A percentile compares a stretch with the other conserved stretches of the same genome.
Evolutionary conservation across 1,284 basidiomycete species (phyloP).

Genomic region (Termitomyces sp.): DNA sequence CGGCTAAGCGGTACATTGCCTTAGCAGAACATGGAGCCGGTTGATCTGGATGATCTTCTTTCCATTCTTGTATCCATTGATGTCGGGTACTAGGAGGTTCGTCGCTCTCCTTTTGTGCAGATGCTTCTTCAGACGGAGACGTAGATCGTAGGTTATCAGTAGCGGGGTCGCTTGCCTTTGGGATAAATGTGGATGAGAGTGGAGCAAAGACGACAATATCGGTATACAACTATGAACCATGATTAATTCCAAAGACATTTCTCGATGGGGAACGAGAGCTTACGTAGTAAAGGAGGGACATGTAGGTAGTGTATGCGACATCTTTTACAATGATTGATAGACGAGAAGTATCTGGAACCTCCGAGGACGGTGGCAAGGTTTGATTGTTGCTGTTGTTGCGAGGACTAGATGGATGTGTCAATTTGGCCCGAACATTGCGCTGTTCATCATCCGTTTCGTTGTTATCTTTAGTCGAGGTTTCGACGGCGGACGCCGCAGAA

Average conservation of each 20-base stretch:
- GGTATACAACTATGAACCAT: slow-evolving; percentile 67
- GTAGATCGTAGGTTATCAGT: slow-evolving; percentile 22
- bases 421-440: slow-evolving; percentile 21
- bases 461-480: slow-evolving; percentile 20
- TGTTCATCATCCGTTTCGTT: slow-evolving; percentile 19
- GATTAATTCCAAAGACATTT: neutral
- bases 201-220: slow-evolving; percentile 83
- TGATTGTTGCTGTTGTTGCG: slow-evolving; percentile 11
- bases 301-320: slow-evolving; percentile 79
- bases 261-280: slow-evolving; percentile 19
- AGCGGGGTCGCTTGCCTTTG: slow-evolving; percentile 19
- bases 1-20: slow-evolving; percentile 83
- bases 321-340: slow-evolving; percentile 67
- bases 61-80: slow-evolving; percentile 68
- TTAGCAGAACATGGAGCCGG: slow-evolving; percentile 84
- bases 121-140: slow-evolving; percentile 23
- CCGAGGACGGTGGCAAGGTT: slow-evolving; percentile 1
- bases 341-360: slow-evolving; percentile 38
- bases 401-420: slow-evolving; percentile 22
- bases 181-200: slow-evolving; percentile 62
- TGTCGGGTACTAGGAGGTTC: slow-evolving; percentile 41
- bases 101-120: slow-evolving; percentile 30
- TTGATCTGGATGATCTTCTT: slow-evolving; percentile 48
- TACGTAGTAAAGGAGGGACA: slow-evolving; percentile 80
- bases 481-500: slow-evolving; percentile 9